A percentile compares a stretch with the other conserved stretches of the same genome.
Conservation (phyloP, 2,329 filamentous ascomycete genomes). For the Diaporthe sp. region DNA sequence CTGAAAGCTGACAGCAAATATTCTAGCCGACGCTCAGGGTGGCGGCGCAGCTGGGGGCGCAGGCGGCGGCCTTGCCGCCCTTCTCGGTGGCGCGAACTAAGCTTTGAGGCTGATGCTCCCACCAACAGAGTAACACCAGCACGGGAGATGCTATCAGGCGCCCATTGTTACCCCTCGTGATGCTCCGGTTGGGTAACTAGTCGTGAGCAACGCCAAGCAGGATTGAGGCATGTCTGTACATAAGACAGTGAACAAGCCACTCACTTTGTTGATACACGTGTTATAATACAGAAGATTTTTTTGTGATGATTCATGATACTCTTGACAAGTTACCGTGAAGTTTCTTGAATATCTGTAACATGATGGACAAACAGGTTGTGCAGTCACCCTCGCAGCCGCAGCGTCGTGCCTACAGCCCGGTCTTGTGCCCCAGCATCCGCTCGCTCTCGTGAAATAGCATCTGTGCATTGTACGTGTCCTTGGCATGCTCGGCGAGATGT, state of each 20-base stretch:
- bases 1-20: neutral
- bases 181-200: neutral
- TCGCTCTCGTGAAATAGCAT: constrained; percentile 32
- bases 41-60: neutral
- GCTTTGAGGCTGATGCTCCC: neutral
- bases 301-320: neutral
- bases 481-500: constrained; percentile 25
- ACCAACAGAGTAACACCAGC: neutral
- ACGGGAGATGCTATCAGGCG: neutral
- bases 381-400: neutral
- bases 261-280: constrained; percentile 10
- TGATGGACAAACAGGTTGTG: neutral
- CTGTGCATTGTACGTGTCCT: constrained; percentile 24
- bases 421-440: constrained; percentile 28
- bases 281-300: constrained; percentile 5
- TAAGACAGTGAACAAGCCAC: neutral
- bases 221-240: constrained; percentile 7
- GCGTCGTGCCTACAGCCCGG: neutral
- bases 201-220: neutral
- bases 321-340: neutral
- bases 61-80: neutral
- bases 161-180: neutral
- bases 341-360: neutral
- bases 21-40: neutral
- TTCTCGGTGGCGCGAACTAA: neutral